These are phyloP conservation scores for Blumeria hordei DNA, from an alignment of 2,329 filamentous ascomycete genomes.

Conservation along the genomic window DNA sequence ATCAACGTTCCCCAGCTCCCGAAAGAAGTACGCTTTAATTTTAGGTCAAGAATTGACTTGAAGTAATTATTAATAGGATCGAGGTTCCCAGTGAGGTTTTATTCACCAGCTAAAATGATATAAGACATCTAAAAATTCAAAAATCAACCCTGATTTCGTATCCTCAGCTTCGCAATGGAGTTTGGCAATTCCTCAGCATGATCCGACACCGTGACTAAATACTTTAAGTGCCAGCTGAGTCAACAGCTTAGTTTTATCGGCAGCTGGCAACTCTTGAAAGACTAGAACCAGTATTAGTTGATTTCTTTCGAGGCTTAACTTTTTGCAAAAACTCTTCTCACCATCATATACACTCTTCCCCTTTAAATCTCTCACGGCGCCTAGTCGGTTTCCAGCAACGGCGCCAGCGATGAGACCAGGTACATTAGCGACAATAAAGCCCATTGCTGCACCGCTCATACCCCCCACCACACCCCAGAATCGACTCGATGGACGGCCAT, in stretches of 20 bases:
- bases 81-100: neutral
- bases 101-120: neutral
- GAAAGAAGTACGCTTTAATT: too few species aligned
- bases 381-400: constrained; percentile 79
- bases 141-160: too few species aligned
- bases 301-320: neutral
- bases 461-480: constrained; percentile 81
- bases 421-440: constrained; percentile 86
- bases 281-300: constrained; percentile 3
- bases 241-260: constrained; percentile 57
- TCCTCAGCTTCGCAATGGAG: too few species aligned
- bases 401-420: constrained; percentile 73
- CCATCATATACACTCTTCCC: constrained; percentile 84
- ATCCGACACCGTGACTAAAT: constrained; percentile 52
- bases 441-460: constrained; percentile 66
- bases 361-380: constrained; percentile 66
- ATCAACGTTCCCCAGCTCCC: too few species aligned
- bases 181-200: neutral
- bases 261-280: constrained; percentile 53
- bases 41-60: too few species aligned
- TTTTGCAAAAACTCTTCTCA: constrained; percentile 1
- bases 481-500: constrained; percentile 35
- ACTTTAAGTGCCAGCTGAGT: constrained; percentile 69
- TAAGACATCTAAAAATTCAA: neutral
- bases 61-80: neutral